phyloP scores from a whole-genome alignment of 768 basidiomycete genomes.

The Tricholoma saponaceum region DNA sequence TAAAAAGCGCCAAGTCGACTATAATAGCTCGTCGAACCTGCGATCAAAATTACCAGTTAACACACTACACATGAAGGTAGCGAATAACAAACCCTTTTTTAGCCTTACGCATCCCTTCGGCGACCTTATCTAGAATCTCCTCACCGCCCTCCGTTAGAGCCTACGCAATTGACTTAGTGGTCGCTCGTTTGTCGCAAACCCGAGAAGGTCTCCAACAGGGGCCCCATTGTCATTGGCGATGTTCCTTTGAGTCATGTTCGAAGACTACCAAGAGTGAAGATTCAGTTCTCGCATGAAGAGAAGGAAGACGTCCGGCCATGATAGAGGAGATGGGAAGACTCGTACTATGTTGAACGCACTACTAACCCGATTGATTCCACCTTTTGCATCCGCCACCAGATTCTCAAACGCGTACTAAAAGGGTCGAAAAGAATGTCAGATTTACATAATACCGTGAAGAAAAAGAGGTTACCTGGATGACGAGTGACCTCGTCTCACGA shows the following conservation, averaged over 20 bases:
- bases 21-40: conserved; percentile 71
- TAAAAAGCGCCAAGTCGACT: conserved; percentile 78
- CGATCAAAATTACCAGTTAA: conserved; percentile 2
- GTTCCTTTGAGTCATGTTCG: conserved; percentile 77
- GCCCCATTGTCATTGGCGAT: conserved; percentile 71
- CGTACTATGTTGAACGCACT: conserved; percentile 83
- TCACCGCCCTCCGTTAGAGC: conserved; percentile 81
- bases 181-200: conserved; percentile 79
- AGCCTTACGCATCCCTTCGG: conserved; percentile 81
- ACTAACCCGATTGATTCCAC: conserved; percentile 90
- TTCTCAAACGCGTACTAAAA: conserved; percentile 80
- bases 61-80: background rate
- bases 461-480: conserved; percentile 61
- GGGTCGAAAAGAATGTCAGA: background rate
- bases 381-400: conserved; percentile 77
- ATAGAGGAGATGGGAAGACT: conserved; percentile 3
- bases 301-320: background rate
- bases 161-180: conserved; percentile 81
- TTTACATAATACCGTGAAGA: background rate
- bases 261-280: conserved; percentile 45
- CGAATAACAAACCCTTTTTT: conserved; percentile 61
- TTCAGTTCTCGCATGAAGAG: background rate
- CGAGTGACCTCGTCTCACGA: conserved; percentile 88
- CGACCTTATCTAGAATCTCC: too few relatives aligned
- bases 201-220: conserved; percentile 71